These are phyloP conservation scores for Pseudomonodictys pantanalensis DNA, from an alignment of 495 filamentous ascomycete species.

Conservation along the genomic window DNA sequence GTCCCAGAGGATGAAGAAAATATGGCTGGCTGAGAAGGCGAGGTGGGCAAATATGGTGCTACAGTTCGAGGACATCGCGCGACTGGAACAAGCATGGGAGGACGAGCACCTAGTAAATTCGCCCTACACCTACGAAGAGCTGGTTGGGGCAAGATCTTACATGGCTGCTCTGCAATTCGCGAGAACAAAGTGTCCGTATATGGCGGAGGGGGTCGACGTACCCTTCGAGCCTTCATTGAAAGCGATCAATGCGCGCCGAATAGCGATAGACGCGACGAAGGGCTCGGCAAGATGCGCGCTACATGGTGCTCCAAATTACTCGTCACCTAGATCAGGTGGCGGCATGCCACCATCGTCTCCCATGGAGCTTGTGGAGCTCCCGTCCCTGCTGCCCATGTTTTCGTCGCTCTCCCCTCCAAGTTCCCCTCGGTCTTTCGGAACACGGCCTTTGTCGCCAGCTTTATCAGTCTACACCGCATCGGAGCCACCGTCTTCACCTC, in stretches of 20 bases:
- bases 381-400: background rate
- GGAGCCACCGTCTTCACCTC: background rate
- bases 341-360: no score
- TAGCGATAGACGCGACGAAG: no score
- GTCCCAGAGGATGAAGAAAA: background rate
- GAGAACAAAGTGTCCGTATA: background rate
- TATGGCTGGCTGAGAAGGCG: background rate
- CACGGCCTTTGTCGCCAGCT: background rate
- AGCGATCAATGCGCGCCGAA: background rate
- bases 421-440: background rate
- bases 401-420: background rate
- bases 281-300: no score
- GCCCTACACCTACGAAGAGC: background rate
- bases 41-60: background rate
- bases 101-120: background rate
- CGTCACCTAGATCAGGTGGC: no score
- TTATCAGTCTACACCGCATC: background rate
- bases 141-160: background rate
- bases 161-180: background rate
- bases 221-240: background rate
- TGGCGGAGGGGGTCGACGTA: background rate
- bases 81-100: background rate
- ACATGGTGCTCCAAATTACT: no score
- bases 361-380: no score
- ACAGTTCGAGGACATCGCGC: background rate